phyloP scores from a whole-genome alignment of 2,329 filamentous ascomycete species.

The Elsinoe arachidis region DNA sequence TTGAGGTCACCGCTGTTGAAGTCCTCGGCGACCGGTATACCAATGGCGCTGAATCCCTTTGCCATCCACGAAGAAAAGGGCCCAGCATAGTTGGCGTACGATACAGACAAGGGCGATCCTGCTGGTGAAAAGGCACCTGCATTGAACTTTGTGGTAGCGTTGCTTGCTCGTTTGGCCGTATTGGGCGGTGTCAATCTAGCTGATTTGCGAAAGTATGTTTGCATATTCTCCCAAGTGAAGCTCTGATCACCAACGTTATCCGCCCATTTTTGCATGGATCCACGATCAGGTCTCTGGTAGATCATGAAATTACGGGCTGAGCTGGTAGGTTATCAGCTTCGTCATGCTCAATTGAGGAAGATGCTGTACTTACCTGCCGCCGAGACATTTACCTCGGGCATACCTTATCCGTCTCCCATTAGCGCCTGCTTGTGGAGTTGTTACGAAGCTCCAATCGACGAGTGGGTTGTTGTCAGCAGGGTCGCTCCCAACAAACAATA shows the following conservation, averaged over 20 bases:
- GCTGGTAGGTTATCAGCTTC: not conserved
- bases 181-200: constrained; percentile 20
- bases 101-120: constrained; percentile 25
- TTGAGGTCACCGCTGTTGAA: constrained; percentile 23
- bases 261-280: constrained; percentile 29
- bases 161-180: constrained; percentile 18
- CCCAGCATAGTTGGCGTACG: constrained; percentile 24
- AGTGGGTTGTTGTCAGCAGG: constrained; percentile 17
- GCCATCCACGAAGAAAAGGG: constrained; percentile 24
- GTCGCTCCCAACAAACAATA: not conserved
- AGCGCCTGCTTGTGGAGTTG: constrained; percentile 17
- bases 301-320: constrained; percentile 23
- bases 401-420: constrained; percentile 19
- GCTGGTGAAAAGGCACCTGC: constrained; percentile 17
- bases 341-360: not conserved
- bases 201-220: constrained; percentile 20
- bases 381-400: constrained; percentile 24
- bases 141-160: constrained; percentile 23
- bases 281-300: constrained; percentile 26
- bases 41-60: constrained; percentile 23
- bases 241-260: constrained; percentile 29
- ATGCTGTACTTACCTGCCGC: constrained; percentile 16
- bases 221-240: constrained; percentile 23
- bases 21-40: constrained; percentile 22
- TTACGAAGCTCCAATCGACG: constrained; percentile 25